Conservation (phyloP, 192 early-diverging fungal species). For the Gonapodya prolifera region DNA sequence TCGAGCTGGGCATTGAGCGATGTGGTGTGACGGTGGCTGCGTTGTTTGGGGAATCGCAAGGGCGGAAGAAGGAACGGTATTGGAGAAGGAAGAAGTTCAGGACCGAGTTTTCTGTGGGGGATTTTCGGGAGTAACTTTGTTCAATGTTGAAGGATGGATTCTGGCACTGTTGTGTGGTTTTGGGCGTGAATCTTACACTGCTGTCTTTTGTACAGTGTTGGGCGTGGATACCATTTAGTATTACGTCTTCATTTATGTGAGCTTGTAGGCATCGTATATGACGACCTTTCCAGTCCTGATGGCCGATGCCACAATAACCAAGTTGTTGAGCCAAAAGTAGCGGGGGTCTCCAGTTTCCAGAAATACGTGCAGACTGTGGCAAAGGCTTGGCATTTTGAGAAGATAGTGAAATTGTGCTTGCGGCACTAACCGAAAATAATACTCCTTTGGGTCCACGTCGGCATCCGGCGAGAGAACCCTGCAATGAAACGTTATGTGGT, state of each 20-base stretch:
- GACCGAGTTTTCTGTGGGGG: too few relatives aligned
- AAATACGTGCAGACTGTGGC: not conserved
- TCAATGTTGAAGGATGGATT: too few relatives aligned
- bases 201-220: too few relatives aligned
- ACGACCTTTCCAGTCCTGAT: not conserved
- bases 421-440: not conserved
- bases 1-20: not conserved
- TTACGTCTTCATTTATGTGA: not conserved
- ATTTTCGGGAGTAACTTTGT: too few relatives aligned
- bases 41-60: not conserved
- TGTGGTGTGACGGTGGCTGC: not conserved
- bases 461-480: not conserved
- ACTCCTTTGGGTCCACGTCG: not conserved
- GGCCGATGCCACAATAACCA: not conserved
- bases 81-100: too few relatives aligned
- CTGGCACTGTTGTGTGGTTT: too few relatives aligned
- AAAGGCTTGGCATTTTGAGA: not conserved
- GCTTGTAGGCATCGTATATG: not conserved
- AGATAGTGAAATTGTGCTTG: not conserved
- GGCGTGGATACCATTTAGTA: too few relatives aligned
- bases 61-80: too few relatives aligned
- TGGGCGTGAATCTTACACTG: too few relatives aligned
- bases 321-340: not conserved
- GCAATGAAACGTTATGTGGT: not conserved
- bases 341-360: not conserved